These are phyloP conservation scores for Wickerhamiella sergipiensis DNA, from an alignment of 805 yeast species.

Conservation along the genomic window DNA sequence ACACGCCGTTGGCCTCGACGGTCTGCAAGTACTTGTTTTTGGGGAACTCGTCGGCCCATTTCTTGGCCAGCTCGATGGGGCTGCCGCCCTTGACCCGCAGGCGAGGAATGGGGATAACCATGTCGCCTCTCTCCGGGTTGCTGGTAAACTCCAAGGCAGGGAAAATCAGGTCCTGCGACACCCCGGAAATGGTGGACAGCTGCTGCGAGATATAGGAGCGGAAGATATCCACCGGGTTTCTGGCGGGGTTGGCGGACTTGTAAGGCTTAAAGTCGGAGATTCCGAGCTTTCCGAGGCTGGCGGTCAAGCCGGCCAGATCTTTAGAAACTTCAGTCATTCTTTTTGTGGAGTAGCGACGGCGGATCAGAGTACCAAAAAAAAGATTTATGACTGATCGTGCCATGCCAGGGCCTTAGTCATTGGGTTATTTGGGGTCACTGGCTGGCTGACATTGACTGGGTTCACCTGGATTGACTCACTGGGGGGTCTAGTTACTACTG, in stretches of 20 bases:
- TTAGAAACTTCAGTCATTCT: background rate
- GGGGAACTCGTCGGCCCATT: conserved; percentile 71
- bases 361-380: background rate
- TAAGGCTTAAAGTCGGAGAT: conserved; percentile 12
- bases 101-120: conserved; percentile 85
- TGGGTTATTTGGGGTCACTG: background rate
- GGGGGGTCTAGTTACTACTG: no score
- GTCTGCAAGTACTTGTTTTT: conserved; percentile 38
- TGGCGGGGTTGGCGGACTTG: conserved; percentile 55
- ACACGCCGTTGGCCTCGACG: conserved; percentile 78
- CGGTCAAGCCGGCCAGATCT: conserved; percentile 12
- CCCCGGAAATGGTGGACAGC: conserved; percentile 58
- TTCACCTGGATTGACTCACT: no score
- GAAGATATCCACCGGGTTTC: conserved; percentile 73
- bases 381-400: background rate
- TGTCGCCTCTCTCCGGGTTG: conserved; percentile 82
- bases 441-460: background rate
- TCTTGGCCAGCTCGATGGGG: conserved; percentile 56
- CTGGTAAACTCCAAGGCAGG: conserved; percentile 82
- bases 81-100: conserved; percentile 69
- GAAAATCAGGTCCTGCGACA: conserved; percentile 52
- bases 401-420: background rate
- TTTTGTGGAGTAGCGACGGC: background rate
- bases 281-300: conserved; percentile 15
- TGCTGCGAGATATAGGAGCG: conserved; percentile 81